phyloP scores from a whole-genome alignment of 176 grass and related monocot species.

The Guadua angustifolia region DNA sequence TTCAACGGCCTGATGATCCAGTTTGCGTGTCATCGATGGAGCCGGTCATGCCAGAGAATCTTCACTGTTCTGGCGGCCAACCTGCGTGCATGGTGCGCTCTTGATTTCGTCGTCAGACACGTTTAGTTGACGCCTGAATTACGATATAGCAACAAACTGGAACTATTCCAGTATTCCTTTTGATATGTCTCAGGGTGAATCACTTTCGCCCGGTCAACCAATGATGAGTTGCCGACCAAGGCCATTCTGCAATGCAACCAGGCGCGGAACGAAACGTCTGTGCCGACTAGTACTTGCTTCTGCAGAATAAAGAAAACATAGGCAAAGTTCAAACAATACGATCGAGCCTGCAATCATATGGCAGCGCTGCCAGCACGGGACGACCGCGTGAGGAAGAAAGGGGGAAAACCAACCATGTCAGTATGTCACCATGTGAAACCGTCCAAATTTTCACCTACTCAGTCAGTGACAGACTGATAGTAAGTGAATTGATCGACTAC shows the following conservation, averaged over 20 bases:
- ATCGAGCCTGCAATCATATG: not conserved
- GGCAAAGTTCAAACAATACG: not conserved
- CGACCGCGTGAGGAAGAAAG: not conserved
- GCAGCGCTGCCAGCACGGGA: not conserved
- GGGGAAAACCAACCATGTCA: not conserved
- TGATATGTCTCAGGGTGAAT: not conserved
- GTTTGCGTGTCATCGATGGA: not conserved
- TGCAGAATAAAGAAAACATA: not conserved
- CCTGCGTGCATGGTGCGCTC: not conserved
- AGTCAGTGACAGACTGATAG: not conserved
- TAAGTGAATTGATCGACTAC: not conserved
- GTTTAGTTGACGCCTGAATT: not conserved
- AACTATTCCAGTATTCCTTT: not conserved
- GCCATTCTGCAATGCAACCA: not conserved
- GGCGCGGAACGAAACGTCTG: not conserved
- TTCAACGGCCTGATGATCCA: not conserved
- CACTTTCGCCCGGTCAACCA: not conserved
- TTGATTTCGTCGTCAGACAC: not conserved
- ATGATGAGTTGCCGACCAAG: not conserved
- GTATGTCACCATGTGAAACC: not conserved
- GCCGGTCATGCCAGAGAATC: not conserved
- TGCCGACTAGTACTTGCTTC: not conserved
- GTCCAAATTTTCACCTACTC: not conserved
- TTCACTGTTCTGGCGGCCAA: not conserved
- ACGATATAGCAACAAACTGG: not conserved